Percentiles rank a stretch among this genome's conserved stretches.
These are phyloP conservation scores for Astraeus odoratus DNA, from an alignment of 768 basidiomycete species.

Conservation along the genomic window DNA sequence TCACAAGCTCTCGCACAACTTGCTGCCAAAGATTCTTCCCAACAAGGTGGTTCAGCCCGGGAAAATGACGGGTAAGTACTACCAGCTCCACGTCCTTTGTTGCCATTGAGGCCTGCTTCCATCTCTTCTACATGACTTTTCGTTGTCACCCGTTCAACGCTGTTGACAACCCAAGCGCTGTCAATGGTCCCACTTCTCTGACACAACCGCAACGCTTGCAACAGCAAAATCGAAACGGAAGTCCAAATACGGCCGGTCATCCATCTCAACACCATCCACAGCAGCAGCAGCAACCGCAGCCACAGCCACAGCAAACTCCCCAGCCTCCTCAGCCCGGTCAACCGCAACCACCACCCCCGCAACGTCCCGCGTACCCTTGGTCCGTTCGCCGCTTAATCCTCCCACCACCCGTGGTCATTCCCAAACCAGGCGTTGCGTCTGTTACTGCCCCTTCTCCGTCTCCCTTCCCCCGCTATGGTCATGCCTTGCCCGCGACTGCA, in stretches of 20 bases:
- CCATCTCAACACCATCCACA: conserved; percentile 25
- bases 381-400: conserved; percentile 66
- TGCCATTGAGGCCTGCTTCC: not conserved
- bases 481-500: conserved; percentile 77
- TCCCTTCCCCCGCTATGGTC: conserved; percentile 95
- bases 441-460: conserved; percentile 69
- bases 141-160: conserved; percentile 10
- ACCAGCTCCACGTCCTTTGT: conserved; percentile 1
- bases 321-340: conserved; percentile 24
- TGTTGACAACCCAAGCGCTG: conserved; percentile 18
- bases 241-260: conserved; percentile 23
- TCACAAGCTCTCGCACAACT: conserved; percentile 64
- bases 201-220: conserved; percentile 32
- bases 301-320: not conserved
- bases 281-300: conserved; percentile 29
- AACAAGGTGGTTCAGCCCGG: conserved; percentile 14
- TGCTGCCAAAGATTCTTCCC: conserved; percentile 25
- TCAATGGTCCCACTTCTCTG: conserved; percentile 17
- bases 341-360: conserved; percentile 25
- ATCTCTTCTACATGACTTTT: conserved; percentile 1
- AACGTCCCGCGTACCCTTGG: conserved; percentile 76
- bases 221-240: conserved; percentile 30
- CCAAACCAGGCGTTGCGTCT: conserved; percentile 57
- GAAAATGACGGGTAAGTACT: conserved; percentile 32
- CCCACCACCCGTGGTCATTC: conserved; percentile 56